These are phyloP conservation scores for Coniochaeta hoffmannii DNA, from an alignment of 2,329 filamentous ascomycete species.

Conservation along the genomic window DNA sequence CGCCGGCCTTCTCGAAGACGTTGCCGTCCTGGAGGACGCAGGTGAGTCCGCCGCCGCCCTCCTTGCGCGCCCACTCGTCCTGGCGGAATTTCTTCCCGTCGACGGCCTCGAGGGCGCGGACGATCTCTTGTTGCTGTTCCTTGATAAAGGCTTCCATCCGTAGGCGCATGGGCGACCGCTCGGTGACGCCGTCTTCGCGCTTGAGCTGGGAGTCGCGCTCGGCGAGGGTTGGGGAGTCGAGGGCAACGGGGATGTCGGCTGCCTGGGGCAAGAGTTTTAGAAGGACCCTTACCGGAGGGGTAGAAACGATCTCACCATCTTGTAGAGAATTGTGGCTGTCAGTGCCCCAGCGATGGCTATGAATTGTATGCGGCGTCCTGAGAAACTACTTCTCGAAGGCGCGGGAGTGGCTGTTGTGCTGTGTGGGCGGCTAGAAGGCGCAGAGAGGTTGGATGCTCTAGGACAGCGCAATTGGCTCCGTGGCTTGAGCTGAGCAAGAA, in stretches of 20 bases:
- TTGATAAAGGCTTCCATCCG: constrained; percentile 97
- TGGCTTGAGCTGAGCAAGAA: constrained; percentile 16
- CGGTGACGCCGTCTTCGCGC: constrained; percentile 65
- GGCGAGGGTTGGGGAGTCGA: constrained; percentile 66
- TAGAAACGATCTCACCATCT: constrained; percentile 40
- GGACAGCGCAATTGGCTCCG: constrained; percentile 11
- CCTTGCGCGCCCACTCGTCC: constrained; percentile 81
- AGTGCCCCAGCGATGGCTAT: constrained; percentile 40
- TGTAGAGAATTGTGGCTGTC: constrained; percentile 46
- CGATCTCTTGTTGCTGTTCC: constrained; percentile 82
- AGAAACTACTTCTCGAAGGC: constrained; percentile 6
- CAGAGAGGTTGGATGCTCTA: constrained; percentile 2
- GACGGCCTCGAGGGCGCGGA: constrained; percentile 71
- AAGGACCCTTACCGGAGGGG: not conserved
- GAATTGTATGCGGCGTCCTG: constrained; percentile 18
- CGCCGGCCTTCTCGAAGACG: constrained; percentile 95
- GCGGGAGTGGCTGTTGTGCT: constrained; percentile 10
- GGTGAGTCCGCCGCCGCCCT: constrained; percentile 87
- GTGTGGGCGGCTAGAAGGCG: constrained; percentile 8
- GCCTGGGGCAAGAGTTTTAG: constrained; percentile 27
- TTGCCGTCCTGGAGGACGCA: constrained; percentile 94
- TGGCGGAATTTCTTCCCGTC: constrained; percentile 76
- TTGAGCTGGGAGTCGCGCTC: constrained; percentile 78
- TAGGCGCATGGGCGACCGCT: constrained; percentile 86
- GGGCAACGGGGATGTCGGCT: constrained; percentile 31